A percentile compares a stretch with the other conserved stretches of the same genome.
Evolutionary conservation across 1,139 yeast genomes (phyloP).

Genomic region (Candida sanyaensis): DNA sequence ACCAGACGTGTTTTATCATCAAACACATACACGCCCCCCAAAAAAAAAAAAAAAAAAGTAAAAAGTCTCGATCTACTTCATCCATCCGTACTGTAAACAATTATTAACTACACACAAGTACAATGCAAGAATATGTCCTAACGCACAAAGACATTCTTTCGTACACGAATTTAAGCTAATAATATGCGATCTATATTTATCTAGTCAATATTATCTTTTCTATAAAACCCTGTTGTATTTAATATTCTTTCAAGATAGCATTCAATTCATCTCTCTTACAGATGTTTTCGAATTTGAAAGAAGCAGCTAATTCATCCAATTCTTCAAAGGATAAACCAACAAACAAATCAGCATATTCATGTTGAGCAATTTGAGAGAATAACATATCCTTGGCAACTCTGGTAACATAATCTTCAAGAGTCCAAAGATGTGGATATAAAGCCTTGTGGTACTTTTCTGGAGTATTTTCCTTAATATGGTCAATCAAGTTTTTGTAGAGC

Average conservation of each 20-base stretch:
- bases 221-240: not conserved
- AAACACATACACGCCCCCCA: too few relatives aligned
- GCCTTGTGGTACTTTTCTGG: constrained; percentile 33
- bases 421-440: constrained; percentile 40
- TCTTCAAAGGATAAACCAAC: constrained; percentile 40
- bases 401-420: constrained; percentile 30
- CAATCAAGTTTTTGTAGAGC: constrained; percentile 31
- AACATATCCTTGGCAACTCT: constrained; percentile 42
- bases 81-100: too few relatives aligned
- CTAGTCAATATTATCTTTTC: too few relatives aligned
- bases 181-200: not conserved
- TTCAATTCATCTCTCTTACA: constrained; percentile 41
- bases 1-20: too few relatives aligned
- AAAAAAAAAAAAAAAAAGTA: too few relatives aligned
- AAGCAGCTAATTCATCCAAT: constrained; percentile 48
- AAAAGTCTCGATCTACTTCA: too few relatives aligned
- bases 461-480: constrained; percentile 35
- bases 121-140: too few relatives aligned
- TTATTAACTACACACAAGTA: too few relatives aligned
- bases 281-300: constrained; percentile 46
- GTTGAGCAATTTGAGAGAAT: constrained; percentile 39
- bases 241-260: constrained; percentile 24
- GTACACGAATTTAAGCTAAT: too few relatives aligned
- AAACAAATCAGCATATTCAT: constrained; percentile 45
- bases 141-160: too few relatives aligned